Conservation (phyloP, 768 basidiomycete species). For the Lentinula raphanica region DNA sequence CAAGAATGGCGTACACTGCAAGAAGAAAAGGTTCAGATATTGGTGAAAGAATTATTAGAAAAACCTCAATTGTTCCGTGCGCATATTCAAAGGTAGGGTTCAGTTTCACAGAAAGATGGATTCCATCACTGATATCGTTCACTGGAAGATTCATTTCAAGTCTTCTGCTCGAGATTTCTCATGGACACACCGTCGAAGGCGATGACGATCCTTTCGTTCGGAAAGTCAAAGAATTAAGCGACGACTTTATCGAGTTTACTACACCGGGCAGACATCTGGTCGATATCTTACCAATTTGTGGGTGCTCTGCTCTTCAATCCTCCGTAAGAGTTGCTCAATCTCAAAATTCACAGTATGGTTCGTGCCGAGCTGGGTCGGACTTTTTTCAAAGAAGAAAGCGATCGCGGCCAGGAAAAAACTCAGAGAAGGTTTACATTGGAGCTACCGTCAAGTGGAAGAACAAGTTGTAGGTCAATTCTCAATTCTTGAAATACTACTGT, state of each 20-base stretch:
- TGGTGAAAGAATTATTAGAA: not conserved
- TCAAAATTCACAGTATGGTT: not conserved
- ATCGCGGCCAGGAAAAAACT: not conserved
- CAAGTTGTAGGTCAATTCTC: not conserved
- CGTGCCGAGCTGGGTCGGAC: not conserved
- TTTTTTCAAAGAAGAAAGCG: not conserved
- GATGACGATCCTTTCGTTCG: slow-evolving; percentile 9
- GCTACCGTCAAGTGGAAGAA: not conserved
- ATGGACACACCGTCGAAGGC: slow-evolving; percentile 4
- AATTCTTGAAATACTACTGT: not conserved
- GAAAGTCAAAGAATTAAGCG: slow-evolving; percentile 7
- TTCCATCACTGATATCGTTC: not conserved
- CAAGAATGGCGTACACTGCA: not conserved
- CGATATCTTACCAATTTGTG: slow-evolving; percentile 12
- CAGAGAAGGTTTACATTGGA: not conserved
- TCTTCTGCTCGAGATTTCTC: not conserved
- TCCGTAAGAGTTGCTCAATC: not conserved
- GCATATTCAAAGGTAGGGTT: not conserved
- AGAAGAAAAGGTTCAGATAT: not conserved
- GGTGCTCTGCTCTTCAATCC: not conserved
- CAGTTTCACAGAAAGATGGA: too few relatives aligned
- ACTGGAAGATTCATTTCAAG: not conserved
- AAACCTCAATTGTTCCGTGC: not conserved
- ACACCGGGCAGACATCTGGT: slow-evolving; percentile 10
- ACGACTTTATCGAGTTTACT: slow-evolving; percentile 7